These are phyloP conservation scores for Coemansia sp. DNA, from an alignment of 192 early-diverging fungal species.

Conservation along the genomic window DNA sequence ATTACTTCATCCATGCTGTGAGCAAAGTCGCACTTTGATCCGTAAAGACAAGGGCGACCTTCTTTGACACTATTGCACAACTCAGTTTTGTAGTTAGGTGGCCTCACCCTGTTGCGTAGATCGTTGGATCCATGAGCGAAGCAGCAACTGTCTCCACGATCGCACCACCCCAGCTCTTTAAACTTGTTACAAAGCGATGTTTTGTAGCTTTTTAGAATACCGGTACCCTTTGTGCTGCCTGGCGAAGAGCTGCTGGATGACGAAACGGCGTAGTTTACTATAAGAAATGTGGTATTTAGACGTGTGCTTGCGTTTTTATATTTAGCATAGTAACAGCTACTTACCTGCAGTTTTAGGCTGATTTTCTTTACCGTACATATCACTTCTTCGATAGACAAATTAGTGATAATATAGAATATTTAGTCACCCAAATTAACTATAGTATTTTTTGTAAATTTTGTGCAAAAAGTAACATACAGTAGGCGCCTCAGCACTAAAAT, in stretches of 20 bases:
- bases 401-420: no score
- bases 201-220: constrained; percentile 24
- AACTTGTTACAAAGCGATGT: constrained; percentile 31
- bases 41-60: constrained; percentile 21
- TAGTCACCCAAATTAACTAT: no score
- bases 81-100: constrained; percentile 25
- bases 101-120: constrained; percentile 19
- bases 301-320: no score
- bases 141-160: constrained; percentile 18
- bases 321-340: no score
- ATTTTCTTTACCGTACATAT: no score
- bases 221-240: not conserved
- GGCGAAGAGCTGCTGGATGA: not conserved
- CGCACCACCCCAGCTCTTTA: constrained; percentile 2
- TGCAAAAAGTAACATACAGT: no score
- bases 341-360: no score
- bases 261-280: not conserved
- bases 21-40: constrained; percentile 40
- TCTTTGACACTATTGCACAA: constrained; percentile 28
- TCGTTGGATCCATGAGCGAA: constrained; percentile 41
- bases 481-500: no score
- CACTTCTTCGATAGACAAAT: no score
- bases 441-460: no score
- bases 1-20: constrained; percentile 4
- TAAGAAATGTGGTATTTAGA: no score